Evolutionary conservation across 2,329 filamentous ascomycete species (phyloP).

Genomic region (Colletotrichum chrysophilum): DNA sequence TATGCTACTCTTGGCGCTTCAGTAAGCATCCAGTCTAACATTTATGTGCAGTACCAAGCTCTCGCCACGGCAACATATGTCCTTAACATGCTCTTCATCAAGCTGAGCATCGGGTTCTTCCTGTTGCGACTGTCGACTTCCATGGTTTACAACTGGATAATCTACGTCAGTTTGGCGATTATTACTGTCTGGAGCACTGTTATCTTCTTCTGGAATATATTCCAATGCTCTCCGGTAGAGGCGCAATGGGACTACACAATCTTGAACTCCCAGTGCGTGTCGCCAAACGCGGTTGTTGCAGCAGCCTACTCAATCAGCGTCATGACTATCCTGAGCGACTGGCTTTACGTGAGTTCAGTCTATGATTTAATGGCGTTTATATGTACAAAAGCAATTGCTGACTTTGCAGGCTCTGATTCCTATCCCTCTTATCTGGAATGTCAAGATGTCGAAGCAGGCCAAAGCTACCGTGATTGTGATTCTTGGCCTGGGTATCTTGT

Average conservation of each 20-base stretch:
- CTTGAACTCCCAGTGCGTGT: slow-evolving; percentile 45
- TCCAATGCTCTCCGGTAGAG: slow-evolving; percentile 55
- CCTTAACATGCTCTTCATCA: slow-evolving; percentile 61
- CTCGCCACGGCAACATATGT: slow-evolving; percentile 56
- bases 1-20: slow-evolving; percentile 23
- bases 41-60: slow-evolving; percentile 51
- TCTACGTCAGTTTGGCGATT: slow-evolving; percentile 49
- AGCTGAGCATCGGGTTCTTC: slow-evolving; percentile 60
- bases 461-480: slow-evolving; percentile 57
- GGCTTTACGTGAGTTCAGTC: slow-evolving; percentile 48
- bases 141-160: slow-evolving; percentile 52
- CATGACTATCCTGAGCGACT: slow-evolving; percentile 59
- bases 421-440: slow-evolving; percentile 59
- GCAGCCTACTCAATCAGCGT: slow-evolving; percentile 58
- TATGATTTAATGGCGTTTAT: neutral
- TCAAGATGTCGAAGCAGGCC: slow-evolving; percentile 57
- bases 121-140: slow-evolving; percentile 52
- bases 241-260: slow-evolving; percentile 61
- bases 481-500: slow-evolving; percentile 57
- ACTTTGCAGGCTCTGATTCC: slow-evolving; percentile 49
- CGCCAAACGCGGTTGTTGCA: slow-evolving; percentile 45
- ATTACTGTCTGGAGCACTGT: slow-evolving; percentile 51
- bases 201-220: slow-evolving; percentile 58
- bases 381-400: neutral
- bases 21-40: neutral